Percentiles rank a stretch among this genome's conserved stretches.
Conservation (phyloP, 257 asterid genomes). For the Solanum ahanhuiri region DNA sequence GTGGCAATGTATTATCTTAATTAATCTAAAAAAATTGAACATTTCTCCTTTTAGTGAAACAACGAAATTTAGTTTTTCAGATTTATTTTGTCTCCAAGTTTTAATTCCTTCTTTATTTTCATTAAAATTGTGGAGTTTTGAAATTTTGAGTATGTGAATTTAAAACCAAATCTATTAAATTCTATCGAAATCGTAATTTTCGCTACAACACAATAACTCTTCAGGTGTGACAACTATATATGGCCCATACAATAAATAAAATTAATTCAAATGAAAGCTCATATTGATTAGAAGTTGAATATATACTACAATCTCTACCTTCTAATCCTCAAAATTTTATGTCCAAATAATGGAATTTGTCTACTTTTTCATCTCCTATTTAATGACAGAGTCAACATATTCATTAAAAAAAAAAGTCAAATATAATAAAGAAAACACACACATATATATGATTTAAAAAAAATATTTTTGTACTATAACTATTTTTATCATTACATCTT, state of each 20-base stretch:
- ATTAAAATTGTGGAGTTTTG: background rate
- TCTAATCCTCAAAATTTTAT: background rate
- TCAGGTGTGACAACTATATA: background rate
- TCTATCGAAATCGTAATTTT: too few species aligned
- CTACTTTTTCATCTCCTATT: background rate
- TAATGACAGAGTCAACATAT: fast-evolving
- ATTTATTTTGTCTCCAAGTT: background rate
- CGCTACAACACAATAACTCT: background rate
- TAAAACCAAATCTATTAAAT: too few species aligned
- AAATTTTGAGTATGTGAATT: background rate
- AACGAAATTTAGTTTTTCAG: background rate
- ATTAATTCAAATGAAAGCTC: background rate
- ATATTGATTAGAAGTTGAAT: background rate
- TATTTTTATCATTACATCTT: background rate
- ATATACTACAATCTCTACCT: background rate
- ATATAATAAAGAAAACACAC: background rate
- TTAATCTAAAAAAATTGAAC: background rate
- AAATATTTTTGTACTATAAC: too few species aligned
- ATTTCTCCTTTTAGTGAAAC: background rate
- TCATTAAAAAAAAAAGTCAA: background rate
- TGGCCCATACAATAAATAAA: background rate
- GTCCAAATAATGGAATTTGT: background rate
- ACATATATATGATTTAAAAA: too few species aligned
- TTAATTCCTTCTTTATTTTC: background rate
- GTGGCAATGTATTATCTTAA: background rate